These are phyloP conservation scores for Erysimum cheiranthoides DNA, from an alignment of 345 rosid species.

Conservation along the genomic window DNA sequence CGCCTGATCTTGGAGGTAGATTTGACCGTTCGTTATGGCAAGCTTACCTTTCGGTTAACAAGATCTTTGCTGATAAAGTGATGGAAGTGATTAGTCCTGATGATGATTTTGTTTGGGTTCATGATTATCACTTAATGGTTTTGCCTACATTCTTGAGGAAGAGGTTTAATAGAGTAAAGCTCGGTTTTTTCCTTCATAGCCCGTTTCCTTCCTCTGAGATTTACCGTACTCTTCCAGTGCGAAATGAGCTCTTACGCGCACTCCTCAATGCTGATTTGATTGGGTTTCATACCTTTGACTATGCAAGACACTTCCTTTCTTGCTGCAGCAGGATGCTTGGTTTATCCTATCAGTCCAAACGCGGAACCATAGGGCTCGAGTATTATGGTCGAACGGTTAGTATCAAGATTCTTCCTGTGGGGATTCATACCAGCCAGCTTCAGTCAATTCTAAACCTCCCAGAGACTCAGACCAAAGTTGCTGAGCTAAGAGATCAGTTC, in stretches of 20 bases:
- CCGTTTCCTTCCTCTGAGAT: slow-evolving; percentile 97
- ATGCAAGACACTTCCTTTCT: slow-evolving; percentile 92
- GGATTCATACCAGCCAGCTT: slow-evolving; percentile 88
- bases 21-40: slow-evolving; percentile 92
- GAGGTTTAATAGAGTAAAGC: slow-evolving; percentile 85
- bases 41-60: slow-evolving; percentile 89
- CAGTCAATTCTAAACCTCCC: slow-evolving; percentile 75
- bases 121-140: slow-evolving; percentile 95
- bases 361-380: slow-evolving; percentile 91
- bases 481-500: slow-evolving; percentile 69
- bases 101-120: slow-evolving; percentile 95
- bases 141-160: slow-evolving; percentile 91
- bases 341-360: slow-evolving; percentile 81
- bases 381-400: slow-evolving; percentile 89
- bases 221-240: slow-evolving; percentile 84
- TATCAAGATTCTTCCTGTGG: slow-evolving; percentile 92
- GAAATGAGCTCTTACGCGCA: slow-evolving; percentile 84
- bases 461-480: slow-evolving; percentile 71
- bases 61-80: slow-evolving; percentile 93
- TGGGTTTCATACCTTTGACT: slow-evolving; percentile 95
- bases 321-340: slow-evolving; percentile 98
- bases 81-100: slow-evolving; percentile 96
- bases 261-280: slow-evolving; percentile 84
- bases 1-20: slow-evolving; percentile 90
- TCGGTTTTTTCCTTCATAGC: slow-evolving; percentile 92